Evolutionary conservation across 2,329 filamentous ascomycete species (phyloP).

Genomic region (Ophidiomyces ophidiicola): DNA sequence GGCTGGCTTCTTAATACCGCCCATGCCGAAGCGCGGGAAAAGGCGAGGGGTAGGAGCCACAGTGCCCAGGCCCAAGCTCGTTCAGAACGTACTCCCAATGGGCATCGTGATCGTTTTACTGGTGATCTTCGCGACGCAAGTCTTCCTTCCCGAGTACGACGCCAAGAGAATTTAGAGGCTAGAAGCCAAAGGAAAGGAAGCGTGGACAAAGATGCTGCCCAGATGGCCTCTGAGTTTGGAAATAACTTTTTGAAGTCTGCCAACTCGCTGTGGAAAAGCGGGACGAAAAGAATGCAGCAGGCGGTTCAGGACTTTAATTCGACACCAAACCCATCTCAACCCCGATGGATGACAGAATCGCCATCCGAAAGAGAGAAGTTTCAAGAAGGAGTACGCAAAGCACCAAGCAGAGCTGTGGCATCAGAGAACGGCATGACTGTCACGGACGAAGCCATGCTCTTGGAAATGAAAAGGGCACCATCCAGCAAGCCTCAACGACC

Average conservation of each 20-base stretch:
- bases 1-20: slow-evolving; percentile 85
- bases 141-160: slow-evolving; percentile 1
- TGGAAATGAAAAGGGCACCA: slow-evolving; percentile 42
- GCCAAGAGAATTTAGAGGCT: slow-evolving; percentile 1
- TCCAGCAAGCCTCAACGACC: slow-evolving; percentile 4
- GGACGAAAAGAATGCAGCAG: slow-evolving; percentile 84
- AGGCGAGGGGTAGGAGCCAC: slow-evolving; percentile 34
- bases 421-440: slow-evolving; percentile 7
- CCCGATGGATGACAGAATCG: slow-evolving; percentile 87
- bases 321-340: slow-evolving; percentile 65
- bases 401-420: slow-evolving; percentile 8
- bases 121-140: slow-evolving; percentile 5
- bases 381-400: slow-evolving; percentile 16
- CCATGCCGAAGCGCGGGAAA: slow-evolving; percentile 68
- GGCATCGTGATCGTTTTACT: slow-evolving; percentile 28
- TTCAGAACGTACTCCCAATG: slow-evolving; percentile 26
- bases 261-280: slow-evolving; percentile 87
- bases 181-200: slow-evolving; percentile 22
- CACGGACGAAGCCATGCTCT: slow-evolving; percentile 54
- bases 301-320: slow-evolving; percentile 74
- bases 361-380: slow-evolving; percentile 21
- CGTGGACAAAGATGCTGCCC: slow-evolving; percentile 61
- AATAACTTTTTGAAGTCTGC: slow-evolving; percentile 83
- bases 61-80: slow-evolving; percentile 15
- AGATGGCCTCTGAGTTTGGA: slow-evolving; percentile 70